Evolutionary conservation across 768 basidiomycete genomes (phyloP).

Genomic region (Russula olivacea): DNA sequence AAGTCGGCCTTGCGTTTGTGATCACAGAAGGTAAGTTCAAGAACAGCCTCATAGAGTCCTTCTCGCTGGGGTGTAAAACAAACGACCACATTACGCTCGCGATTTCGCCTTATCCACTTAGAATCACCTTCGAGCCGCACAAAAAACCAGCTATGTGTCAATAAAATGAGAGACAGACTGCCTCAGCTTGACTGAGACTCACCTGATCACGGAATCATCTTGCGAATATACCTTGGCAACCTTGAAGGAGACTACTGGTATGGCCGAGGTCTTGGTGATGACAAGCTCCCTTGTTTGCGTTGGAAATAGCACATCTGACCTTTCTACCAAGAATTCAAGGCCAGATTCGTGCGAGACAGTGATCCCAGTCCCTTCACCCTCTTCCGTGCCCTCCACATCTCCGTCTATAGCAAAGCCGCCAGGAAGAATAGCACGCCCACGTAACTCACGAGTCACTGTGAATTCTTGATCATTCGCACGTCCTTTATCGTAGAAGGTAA

Average conservation of each 20-base stretch:
- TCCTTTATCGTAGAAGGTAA: conserved; percentile 2
- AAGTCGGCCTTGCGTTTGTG: background rate
- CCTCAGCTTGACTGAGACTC: background rate
- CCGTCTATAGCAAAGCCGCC: too few relatives aligned
- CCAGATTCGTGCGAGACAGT: conserved; percentile 14
- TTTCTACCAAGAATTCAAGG: conserved; percentile 13
- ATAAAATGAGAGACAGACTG: background rate
- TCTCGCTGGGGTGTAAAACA: conserved; percentile 6
- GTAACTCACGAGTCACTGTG: conserved; percentile 5
- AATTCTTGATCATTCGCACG: conserved; percentile 1
- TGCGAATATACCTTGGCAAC: background rate
- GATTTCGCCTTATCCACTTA: background rate
- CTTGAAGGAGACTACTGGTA: background rate
- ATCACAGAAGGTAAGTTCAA: conserved; percentile 14
- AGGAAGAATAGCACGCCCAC: background rate
- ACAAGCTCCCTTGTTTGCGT: background rate
- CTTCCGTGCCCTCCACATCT: background rate
- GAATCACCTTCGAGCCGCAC: background rate
- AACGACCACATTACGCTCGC: background rate
- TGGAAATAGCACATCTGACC: background rate
- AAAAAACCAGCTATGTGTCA: conserved; percentile 6
- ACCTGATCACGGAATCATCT: background rate
- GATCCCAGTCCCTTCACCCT: background rate
- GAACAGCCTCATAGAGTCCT: conserved; percentile 4
- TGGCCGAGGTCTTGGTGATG: background rate